Conservation (phyloP, 139 green algal genomes). For the Desmodesmus armatus region DNA sequence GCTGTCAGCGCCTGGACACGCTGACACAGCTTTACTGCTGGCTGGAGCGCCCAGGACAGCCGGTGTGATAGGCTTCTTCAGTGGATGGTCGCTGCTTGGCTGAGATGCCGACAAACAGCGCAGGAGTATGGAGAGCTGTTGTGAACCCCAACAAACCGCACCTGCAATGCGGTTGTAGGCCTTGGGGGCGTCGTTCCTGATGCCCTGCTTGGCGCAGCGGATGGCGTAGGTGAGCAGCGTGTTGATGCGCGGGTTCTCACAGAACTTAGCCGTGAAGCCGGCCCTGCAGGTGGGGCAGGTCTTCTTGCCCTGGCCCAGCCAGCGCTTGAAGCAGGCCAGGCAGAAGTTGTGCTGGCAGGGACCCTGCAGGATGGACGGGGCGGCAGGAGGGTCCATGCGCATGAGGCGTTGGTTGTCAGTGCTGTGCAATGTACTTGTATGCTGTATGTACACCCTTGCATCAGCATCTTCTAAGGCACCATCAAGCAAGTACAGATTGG, state of each 20-base stretch:
- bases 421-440: no score
- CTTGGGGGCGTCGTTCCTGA: slow-evolving; percentile 39
- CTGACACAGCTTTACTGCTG: no score
- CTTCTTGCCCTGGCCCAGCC: slow-evolving; percentile 82
- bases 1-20: no score
- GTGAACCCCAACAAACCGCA: no score
- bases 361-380: slow-evolving; percentile 77
- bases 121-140: no score
- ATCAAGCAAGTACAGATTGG: no score
- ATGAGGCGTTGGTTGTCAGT: neutral
- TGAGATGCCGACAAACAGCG: no score
- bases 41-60: no score
- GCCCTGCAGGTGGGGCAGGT: slow-evolving; percentile 89
- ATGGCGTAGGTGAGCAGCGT: slow-evolving; percentile 75
- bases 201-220: slow-evolving; percentile 43
- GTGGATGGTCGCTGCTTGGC: no score
- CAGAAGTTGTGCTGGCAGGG: slow-evolving; percentile 98
- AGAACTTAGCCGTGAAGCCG: slow-evolving; percentile 77
- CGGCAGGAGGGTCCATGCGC: neutral
- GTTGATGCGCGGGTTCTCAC: slow-evolving; percentile 90
- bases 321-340: slow-evolving; percentile 91
- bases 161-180: slow-evolving; percentile 51
- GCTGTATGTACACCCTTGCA: no score
- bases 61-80: no score
- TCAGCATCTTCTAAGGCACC: no score